A percentile compares a stretch with the other conserved stretches of the same genome.
These are phyloP conservation scores for Macrophomina phaseolina DNA, from an alignment of 2,329 filamentous ascomycete genomes.

Conservation along the genomic window DNA sequence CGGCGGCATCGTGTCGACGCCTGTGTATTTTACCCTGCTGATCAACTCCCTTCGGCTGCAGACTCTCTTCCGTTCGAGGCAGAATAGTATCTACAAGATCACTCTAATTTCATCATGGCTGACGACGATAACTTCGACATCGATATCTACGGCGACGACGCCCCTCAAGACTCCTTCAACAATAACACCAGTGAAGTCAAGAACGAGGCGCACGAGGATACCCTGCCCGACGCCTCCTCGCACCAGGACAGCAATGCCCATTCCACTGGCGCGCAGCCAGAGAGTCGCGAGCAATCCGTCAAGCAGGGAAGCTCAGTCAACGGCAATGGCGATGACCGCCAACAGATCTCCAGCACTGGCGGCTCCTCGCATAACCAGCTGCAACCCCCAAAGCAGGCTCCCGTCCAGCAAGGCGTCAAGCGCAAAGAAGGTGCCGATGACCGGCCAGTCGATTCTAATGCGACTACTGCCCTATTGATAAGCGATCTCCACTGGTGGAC, in stretches of 20 bases:
- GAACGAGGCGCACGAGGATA: slow-evolving; percentile 37
- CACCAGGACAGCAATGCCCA: slow-evolving; percentile 31
- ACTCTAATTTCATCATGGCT: slow-evolving; percentile 45
- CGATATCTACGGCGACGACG: slow-evolving; percentile 71
- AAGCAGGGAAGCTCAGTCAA: slow-evolving; percentile 34
- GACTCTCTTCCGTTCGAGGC: slow-evolving; percentile 44
- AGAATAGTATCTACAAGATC: slow-evolving; percentile 45
- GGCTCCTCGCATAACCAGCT: slow-evolving; percentile 45
- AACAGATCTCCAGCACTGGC: slow-evolving; percentile 52
- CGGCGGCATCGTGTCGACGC: neutral
- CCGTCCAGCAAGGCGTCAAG: slow-evolving; percentile 64
- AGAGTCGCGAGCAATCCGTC: slow-evolving; percentile 28
- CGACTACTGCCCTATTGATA: slow-evolving; percentile 76
- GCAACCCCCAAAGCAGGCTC: slow-evolving; percentile 48
- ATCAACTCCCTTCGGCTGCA: slow-evolving; percentile 41
- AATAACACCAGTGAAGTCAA: slow-evolving; percentile 31
- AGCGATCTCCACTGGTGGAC: slow-evolving; percentile 97
- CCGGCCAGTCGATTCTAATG: slow-evolving; percentile 62
- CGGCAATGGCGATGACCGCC: slow-evolving; percentile 41
- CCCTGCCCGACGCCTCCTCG: slow-evolving; percentile 23
- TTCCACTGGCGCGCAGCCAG: slow-evolving; percentile 36
- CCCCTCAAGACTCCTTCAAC: slow-evolving; percentile 36
- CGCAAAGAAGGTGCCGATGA: slow-evolving; percentile 64
- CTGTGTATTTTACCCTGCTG: slow-evolving; percentile 36
- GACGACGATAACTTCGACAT: slow-evolving; percentile 75